Percentiles rank a stretch among this genome's conserved stretches.
phyloP scores from a whole-genome alignment of 345 rosid genomes.

The Pugionium dolabratum region DNA sequence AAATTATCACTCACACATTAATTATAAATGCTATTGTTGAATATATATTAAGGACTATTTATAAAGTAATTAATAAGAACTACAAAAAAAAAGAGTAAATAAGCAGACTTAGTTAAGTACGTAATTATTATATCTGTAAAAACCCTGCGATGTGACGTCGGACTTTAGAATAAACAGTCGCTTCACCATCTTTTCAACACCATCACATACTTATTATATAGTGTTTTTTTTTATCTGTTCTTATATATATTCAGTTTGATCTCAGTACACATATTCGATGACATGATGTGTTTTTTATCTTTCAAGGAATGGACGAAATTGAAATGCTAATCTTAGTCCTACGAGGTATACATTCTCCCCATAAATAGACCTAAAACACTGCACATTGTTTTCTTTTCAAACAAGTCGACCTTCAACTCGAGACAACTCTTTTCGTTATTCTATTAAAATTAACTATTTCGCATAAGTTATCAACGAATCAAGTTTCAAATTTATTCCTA shows the following conservation, averaged over 20 bases:
- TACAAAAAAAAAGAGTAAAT: too few relatives aligned
- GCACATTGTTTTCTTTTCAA: too few relatives aligned
- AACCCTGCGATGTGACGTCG: conserved; percentile 27
- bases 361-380: conserved; percentile 1
- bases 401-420: neutral
- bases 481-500: too few relatives aligned
- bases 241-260: neutral
- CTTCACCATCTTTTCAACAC: conserved; percentile 25
- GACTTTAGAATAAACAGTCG: conserved; percentile 39
- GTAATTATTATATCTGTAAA: neutral
- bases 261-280: neutral
- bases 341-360: conserved; percentile 24
- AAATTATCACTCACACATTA: too few relatives aligned
- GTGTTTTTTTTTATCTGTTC: too few relatives aligned
- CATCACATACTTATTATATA: too few relatives aligned
- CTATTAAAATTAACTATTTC: neutral
- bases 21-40: too few relatives aligned
- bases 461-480: too few relatives aligned
- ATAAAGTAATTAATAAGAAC: too few relatives aligned
- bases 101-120: neutral
- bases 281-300: conserved; percentile 16
- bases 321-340: conserved; percentile 33
- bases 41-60: too few relatives aligned
- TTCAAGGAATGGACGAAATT: conserved; percentile 32
- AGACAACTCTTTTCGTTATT: conserved; percentile 8